Base-by-base conservation (phyloP, 2,329 filamentous ascomycete genomes). In the Cadophora malorum region DNA sequence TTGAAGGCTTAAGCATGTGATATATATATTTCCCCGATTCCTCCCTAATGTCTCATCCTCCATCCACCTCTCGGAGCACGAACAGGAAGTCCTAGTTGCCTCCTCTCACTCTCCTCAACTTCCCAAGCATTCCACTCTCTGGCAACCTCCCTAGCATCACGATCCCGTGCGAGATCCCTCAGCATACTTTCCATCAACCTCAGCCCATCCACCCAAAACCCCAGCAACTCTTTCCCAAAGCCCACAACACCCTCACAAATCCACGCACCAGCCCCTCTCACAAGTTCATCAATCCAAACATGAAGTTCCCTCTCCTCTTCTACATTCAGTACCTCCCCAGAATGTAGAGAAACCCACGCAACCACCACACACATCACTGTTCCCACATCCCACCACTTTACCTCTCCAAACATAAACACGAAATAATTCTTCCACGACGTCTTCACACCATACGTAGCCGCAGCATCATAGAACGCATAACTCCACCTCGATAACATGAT, bases 91-190 rank as follows among this genome's bases (percentile, higher is more conserved):
- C 56, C 56, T 12, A 59, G 16, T 21, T 41, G 21, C 35, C 33
- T 59, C 14, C 35, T 16, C 35, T 59, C 35, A 47, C 61, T 50
- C 49, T 41, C 45, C 12, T 52, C 41, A 19, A 41, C 49, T 14
- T 52, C 61, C 47, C 28, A 63, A 38, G 47, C 61, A n/a, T 12
- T 63, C 50, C 61, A 50, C n/a, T 38, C 33, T 6, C 50, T 35
- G 31, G 38, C 31, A 19, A 3, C 8, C 33, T 45, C 21, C 3
- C 5, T 41, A 1, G 9, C 28, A 4, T 45, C 33, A 25, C 21
- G 10, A 10, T 38, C 35, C 12, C 23, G 38, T 35, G n/a, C 10
- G 9, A 23, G 38, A 3, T 31, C 41, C 19, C 25, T 21, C 41
- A 62, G 1, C 23, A n/a, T 7, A 33, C 45, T 16, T 9, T 23